phyloP scores from a whole-genome alignment of 2,329 filamentous ascomycete species.

The Scedosporium aurantiacum region DNA sequence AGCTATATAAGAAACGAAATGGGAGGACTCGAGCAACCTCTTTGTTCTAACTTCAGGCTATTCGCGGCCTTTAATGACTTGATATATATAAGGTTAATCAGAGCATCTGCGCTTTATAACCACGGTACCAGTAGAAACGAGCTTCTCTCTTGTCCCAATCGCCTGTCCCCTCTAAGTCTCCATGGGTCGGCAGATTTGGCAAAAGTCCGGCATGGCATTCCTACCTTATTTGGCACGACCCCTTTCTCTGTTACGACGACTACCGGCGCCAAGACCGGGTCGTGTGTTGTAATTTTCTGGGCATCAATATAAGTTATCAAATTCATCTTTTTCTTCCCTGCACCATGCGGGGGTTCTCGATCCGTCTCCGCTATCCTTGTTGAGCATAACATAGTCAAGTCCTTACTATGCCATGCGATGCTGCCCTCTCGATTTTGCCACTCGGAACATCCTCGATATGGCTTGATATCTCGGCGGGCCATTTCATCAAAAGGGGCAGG shows the following conservation, averaged over 20 bases:
- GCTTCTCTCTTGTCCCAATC: neutral
- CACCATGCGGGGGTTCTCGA: neutral
- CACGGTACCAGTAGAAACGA: neutral
- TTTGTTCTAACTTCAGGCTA: conserved; percentile 14
- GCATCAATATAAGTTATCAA: neutral
- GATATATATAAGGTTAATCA: conserved; percentile 2
- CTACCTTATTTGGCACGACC: neutral
- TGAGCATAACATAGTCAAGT: neutral
- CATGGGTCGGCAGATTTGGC: neutral
- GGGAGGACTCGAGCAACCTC: conserved; percentile 12
- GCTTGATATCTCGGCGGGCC: neutral
- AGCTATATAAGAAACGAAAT: conserved; percentile 18
- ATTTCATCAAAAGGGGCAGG: neutral
- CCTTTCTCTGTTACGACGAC: neutral
- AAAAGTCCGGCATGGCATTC: neutral
- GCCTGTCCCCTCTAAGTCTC: neutral
- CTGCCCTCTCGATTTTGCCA: neutral
- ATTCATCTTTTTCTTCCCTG: neutral
- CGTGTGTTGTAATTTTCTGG: neutral
- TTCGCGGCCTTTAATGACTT: conserved; percentile 11
- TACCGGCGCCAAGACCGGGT: neutral
- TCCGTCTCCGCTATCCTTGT: neutral
- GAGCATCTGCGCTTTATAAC: conserved; percentile 4
- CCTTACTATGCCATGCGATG: neutral
- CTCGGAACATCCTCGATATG: neutral